Evolutionary conservation across 176 grass and related monocot species (phyloP), one percentile per base, ranked within the genome.

Genomic region (Olyra latifolia): DNA sequence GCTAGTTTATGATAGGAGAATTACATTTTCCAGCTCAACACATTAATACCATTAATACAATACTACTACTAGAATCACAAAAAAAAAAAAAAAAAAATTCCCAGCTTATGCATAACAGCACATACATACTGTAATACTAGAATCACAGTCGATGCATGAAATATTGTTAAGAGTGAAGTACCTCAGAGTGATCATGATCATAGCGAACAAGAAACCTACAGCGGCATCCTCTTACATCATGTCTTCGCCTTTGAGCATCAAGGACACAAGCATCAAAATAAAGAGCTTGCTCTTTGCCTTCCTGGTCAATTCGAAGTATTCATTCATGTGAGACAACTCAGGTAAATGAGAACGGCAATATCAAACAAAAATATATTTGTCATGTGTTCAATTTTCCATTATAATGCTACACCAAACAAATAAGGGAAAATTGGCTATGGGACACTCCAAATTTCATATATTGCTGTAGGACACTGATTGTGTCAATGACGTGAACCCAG

Each of bases 161-260:
- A 1, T 22, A 77, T 27, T 16, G 48, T 53, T 47, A 66, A 63
- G 72, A 22, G 0, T 29, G 14, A 65, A 69, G 28, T 89, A 94
- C 92, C 92, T 94, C 92, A 67, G 92, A 94, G 13, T 79, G 70
- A 80, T 94, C 92, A 89, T 94, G 89, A 72, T 82, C 89, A 83
- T 94, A 94, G 15, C 92, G 92, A 54, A 94, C 92, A 69, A 94
- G 84, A 81, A 94, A 94, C 82, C 92, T 94, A 82, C 92, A 94
- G 54, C 92, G 84, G 45, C 92, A 94, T 54, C 92, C 92, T 67
- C 92, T 83, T 43, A 94, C 55, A 89, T 94, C 92, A 85, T 94
- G 92, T 64, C 89, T 91, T 66, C 92, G 84, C 78, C 92, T 89
- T 94, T 94, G 92, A 79, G 87, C 89, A 85, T 94, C 92, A 83